Percentiles rank a stretch among this genome's conserved stretches.
phyloP scores from a whole-genome alignment of 306 rosid species.

The Spatholobus suberectus region DNA sequence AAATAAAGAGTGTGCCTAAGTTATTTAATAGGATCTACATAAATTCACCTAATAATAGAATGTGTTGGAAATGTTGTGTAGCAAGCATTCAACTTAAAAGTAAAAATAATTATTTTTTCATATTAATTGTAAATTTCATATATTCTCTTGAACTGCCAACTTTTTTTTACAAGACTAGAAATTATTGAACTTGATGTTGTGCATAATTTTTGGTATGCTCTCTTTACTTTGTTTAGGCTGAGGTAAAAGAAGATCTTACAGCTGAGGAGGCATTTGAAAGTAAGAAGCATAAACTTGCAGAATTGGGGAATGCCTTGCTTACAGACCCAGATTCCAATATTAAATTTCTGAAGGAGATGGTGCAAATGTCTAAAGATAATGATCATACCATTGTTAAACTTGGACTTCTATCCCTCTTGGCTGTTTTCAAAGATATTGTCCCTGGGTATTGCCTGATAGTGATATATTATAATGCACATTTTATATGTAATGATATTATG shows the following conservation, averaged over 20 bases:
- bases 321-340: conserved; percentile 89
- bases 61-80: not conserved
- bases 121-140: not conserved
- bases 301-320: conserved; percentile 82
- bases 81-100: not conserved
- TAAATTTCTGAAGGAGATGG: conserved; percentile 78
- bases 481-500: conserved; percentile 11
- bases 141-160: conserved; percentile 22
- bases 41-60: not conserved
- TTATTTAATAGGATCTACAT: not conserved
- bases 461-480: conserved; percentile 30
- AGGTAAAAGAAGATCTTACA: conserved; percentile 81
- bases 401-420: conserved; percentile 88
- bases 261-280: conserved; percentile 84
- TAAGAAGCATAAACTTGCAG: conserved; percentile 90
- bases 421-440: conserved; percentile 89
- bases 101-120: not conserved
- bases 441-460: conserved; percentile 72
- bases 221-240: conserved; percentile 64
- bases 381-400: conserved; percentile 78
- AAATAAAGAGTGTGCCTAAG: not conserved
- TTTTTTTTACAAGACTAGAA: not conserved
- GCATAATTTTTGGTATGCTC: conserved; percentile 13
- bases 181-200: conserved; percentile 27
- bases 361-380: conserved; percentile 71